These are phyloP conservation scores for Eleusine indica DNA, from an alignment of 176 grass and related monocot species.

Conservation along the genomic window DNA sequence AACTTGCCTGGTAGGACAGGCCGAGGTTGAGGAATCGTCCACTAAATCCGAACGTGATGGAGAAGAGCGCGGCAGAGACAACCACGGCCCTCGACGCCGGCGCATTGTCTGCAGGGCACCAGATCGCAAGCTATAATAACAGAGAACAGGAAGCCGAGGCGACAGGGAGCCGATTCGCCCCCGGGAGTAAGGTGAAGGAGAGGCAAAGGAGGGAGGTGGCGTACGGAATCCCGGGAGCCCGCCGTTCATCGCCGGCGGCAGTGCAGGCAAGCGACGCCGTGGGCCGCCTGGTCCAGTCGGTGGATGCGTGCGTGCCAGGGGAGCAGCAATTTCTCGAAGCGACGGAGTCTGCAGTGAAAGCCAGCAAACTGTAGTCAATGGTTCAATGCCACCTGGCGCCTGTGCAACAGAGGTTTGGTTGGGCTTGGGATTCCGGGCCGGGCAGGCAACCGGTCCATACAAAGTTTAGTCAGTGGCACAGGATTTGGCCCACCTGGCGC, in stretches of 20 bases:
- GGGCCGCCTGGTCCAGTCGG: slow-evolving; percentile 10
- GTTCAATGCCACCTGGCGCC: neutral
- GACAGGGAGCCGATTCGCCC: neutral
- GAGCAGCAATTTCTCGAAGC: slow-evolving; percentile 22
- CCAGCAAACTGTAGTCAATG: neutral
- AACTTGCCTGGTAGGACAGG: slow-evolving; percentile 75
- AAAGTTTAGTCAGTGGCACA: neutral
- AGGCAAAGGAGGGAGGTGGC: neutral
- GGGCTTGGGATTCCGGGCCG: neutral
- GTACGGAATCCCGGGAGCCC: slow-evolving; percentile 88
- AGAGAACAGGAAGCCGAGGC: neutral
- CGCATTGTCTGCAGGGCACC: slow-evolving; percentile 72
- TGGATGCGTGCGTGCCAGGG: slow-evolving; percentile 18
- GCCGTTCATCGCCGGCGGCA: slow-evolving; percentile 72
- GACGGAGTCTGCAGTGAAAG: neutral
- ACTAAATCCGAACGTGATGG: slow-evolving; percentile 68
- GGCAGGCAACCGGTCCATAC: neutral
- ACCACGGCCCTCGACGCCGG: slow-evolving; percentile 80
- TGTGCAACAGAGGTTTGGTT: neutral
- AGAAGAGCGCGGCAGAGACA: slow-evolving; percentile 66
- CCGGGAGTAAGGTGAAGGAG: neutral
- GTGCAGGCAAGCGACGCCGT: neutral
- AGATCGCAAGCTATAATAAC: neutral
- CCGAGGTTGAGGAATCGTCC: slow-evolving; percentile 63
- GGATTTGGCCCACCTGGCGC: neutral